phyloP scores from a whole-genome alignment of 2,329 filamentous ascomycete genomes.

The Venturia carpophila region DNA sequence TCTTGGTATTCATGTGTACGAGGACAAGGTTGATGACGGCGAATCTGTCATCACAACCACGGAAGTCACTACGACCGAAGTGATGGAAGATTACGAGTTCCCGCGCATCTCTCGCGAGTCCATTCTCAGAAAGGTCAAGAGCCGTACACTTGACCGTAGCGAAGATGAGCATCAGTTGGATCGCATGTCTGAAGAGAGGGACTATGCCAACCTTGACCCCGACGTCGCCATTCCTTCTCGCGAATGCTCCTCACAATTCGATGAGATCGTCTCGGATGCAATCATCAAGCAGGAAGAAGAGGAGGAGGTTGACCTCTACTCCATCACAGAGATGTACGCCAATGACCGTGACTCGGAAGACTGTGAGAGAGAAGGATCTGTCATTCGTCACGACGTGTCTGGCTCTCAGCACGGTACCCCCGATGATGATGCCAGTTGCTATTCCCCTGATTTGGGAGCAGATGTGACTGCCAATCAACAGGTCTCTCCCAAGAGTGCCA shows the following conservation, averaged over 20 bases:
- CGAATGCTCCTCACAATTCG: conserved; percentile 56
- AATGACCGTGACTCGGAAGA: conserved; percentile 37
- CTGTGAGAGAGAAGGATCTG: conserved; percentile 40
- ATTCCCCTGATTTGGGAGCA: conserved; percentile 40
- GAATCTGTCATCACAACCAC: conserved; percentile 22
- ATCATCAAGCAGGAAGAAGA: conserved; percentile 58
- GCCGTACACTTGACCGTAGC: conserved; percentile 33
- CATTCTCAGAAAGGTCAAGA: conserved; percentile 81
- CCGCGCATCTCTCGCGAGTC: conserved; percentile 88
- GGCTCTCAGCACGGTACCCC: conserved; percentile 26
- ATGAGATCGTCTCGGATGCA: conserved; percentile 53
- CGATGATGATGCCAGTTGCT: conserved; percentile 50
- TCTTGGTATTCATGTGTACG: conserved; percentile 27
- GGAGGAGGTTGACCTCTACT: conserved; percentile 59
- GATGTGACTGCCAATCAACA: conserved; percentile 22
- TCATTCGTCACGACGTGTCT: conserved; percentile 46
- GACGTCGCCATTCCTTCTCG: conserved; percentile 85
- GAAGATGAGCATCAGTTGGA: conserved; percentile 52
- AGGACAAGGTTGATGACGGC: conserved; percentile 31
- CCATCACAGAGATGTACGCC: conserved; percentile 57
- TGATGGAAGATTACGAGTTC: conserved; percentile 44
- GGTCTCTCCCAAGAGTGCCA: conserved; percentile 23
- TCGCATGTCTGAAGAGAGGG: conserved; percentile 22
- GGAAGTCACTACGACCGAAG: conserved; percentile 1
- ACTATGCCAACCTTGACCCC: conserved; percentile 60